Base-by-base conservation (phyloP, 2,329 filamentous ascomycete genomes). In the Aspergillus carbonarius region DNA sequence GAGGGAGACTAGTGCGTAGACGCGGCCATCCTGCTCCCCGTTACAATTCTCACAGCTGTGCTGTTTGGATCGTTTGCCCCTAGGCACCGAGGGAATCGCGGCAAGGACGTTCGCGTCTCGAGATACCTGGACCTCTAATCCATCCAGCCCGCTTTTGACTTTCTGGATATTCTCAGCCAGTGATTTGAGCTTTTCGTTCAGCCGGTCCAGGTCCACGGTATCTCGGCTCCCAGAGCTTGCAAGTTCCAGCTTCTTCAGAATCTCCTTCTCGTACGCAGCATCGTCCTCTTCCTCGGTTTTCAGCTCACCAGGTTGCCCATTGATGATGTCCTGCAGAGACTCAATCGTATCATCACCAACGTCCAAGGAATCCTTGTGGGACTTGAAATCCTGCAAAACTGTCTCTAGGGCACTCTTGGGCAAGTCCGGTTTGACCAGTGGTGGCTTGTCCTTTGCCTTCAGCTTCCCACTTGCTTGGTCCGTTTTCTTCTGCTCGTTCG, bases 301-400 rank as follows among this genome's bases (percentile, higher is more conserved):
- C 4, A 67, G 25, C 25, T 66, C 67, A 23, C 57, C 63, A 17
- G 68, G 62, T 10, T 64, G 59, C 32, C 72, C 70, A 8, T 76
- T 68, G 40, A 81, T 66, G 23, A 80, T 67, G 13, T 74, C 70
- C 54, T 78, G 72, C 17, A 81, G 72, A 17, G 76, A 79, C 53
- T 79, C 75, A 42, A 81, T 72, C 2, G 78, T 81, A 60, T 76
- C 76, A 57, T 80, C 78, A 12, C 78, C 76, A 5, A 78, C 61
- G 12, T 72, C 69, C 17, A 79, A 63, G 1, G 69, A 65, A 18
- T 77, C 72, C 30, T 73, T 74, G 51, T 76, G 69, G 1, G 73
- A 71, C 58, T 70, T 78, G 20, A 70, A 70, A 55, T 78, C 72
- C 53, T 78, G 73, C 37, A 79, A 70, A 23, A 79, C 72, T 2